Percentiles rank a stretch among this genome's conserved stretches.
phyloP scores from a whole-genome alignment of 352 stramenopile species.

The Aphanomyces stellatus region DNA sequence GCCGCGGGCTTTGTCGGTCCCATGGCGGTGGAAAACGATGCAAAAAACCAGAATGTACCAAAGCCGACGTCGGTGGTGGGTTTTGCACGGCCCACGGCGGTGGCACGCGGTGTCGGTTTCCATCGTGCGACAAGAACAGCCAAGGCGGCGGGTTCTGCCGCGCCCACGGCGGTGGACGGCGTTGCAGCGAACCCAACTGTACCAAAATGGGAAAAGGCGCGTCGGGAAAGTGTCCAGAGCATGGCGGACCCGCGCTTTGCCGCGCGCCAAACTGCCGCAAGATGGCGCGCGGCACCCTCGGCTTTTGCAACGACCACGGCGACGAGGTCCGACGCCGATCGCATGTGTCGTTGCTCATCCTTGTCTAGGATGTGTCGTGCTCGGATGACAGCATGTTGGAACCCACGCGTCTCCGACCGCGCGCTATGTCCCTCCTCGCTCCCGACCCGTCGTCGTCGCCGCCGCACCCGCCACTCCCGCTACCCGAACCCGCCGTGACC shows the following conservation, averaged over 20 bases:
- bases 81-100: slow-evolving; percentile 76
- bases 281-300: slow-evolving; percentile 40
- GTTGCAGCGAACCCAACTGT: slow-evolving; percentile 47
- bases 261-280: slow-evolving; percentile 44
- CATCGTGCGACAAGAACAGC: slow-evolving; percentile 69
- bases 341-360: too few species aligned
- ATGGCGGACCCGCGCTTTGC: slow-evolving; percentile 55
- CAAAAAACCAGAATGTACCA: slow-evolving; percentile 39
- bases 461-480: not conserved
- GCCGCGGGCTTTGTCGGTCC: slow-evolving; percentile 54
- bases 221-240: slow-evolving; percentile 51
- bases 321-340: not conserved
- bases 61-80: slow-evolving; percentile 72
- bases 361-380: not conserved
- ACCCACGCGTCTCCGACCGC: not conserved
- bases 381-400: not conserved
- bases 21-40: slow-evolving; percentile 72
- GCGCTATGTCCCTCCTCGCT: not conserved
- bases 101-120: slow-evolving; percentile 53
- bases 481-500: not conserved
- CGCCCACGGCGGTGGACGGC: slow-evolving; percentile 58
- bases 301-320: slow-evolving; percentile 8
- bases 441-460: not conserved
- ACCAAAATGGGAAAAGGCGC: slow-evolving; percentile 43
- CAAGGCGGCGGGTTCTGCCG: slow-evolving; percentile 75